Evolutionary conservation across 1,139 yeast species (phyloP), one percentile per base, ranked within the genome.

Genomic region (Hyphopichia khmerensis): DNA sequence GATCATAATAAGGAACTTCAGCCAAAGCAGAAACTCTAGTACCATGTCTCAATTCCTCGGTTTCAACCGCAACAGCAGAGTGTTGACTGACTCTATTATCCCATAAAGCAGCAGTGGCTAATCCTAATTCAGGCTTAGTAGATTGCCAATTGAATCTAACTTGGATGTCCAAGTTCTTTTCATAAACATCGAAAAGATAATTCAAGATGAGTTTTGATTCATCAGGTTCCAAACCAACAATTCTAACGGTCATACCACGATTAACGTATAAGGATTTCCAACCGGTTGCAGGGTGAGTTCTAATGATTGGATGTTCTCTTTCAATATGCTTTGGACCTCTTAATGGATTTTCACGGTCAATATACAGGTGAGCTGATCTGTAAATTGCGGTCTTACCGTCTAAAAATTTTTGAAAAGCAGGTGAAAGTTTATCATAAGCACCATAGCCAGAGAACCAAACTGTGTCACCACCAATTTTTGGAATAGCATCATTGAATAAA

Each of bases 21-120:
- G 76, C 80, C 47, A 76, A 61, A 2, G 79, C 61, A 3, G 77
- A 72, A 17, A 75, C 80, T 52, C 82, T 64, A 24, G 75, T 72
- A 16, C 79, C 80, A 29, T 43, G 43, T 23, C 44, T 15, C 32
- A 16, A 15, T 13, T 23, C 39, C 6, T 21, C 35, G 9, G 30
- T 5, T 18, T 34, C 69, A 62, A 39, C 21, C 2, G 41, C 26
- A 21, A 69, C 68, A 26, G 72, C 68, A 39, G 52, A 53, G 55
- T 74, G 79, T 44, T 70, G 72, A 21, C 75, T 62, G 38, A 68
- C 49, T 54, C 79, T 57, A 65, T 74, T 74, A 48, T 74, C 79
- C 80, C 80, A 74, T 40, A 74, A 53, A 29, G 78, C 79, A 41
- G 75, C 68, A 23, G 76, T 69, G 16, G 77, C 77, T 30, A 58